phyloP scores from a whole-genome alignment of 192 early-diverging fungal genomes.

The Oehlia diaphana region DNA sequence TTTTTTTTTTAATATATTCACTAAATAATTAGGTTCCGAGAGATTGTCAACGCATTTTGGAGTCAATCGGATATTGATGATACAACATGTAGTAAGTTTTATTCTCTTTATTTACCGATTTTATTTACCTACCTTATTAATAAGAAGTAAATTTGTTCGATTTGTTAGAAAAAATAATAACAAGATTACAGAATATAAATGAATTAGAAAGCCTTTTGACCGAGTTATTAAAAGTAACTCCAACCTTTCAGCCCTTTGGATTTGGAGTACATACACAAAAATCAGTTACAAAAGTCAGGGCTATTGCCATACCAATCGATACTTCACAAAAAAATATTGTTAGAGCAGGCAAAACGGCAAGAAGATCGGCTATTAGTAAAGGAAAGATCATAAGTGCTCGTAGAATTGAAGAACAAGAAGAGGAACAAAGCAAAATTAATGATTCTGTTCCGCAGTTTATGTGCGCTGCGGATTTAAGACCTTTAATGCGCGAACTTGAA shows the following conservation, averaged over 20 bases:
- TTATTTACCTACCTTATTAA: neutral
- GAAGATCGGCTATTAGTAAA: slow-evolving; percentile 22
- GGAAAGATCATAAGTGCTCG: slow-evolving; percentile 14
- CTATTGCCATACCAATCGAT: neutral
- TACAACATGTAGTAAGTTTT: neutral
- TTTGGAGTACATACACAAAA: slow-evolving; percentile 29
- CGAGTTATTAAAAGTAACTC: slow-evolving; percentile 34
- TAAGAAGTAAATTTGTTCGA: neutral
- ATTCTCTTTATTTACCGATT: neutral
- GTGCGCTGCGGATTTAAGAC: slow-evolving; percentile 30
- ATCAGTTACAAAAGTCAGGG: neutral
- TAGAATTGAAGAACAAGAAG: slow-evolving; percentile 9
- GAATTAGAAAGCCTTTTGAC: slow-evolving; percentile 40
- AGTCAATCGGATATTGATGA: neutral
- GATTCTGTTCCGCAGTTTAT: neutral
- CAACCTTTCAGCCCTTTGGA: slow-evolving; percentile 46
- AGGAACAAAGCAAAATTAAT: neutral
- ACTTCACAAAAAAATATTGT: slow-evolving; percentile 6
- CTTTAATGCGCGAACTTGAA: slow-evolving; percentile 36
- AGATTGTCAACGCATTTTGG: slow-evolving; percentile 65
- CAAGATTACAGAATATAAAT: slow-evolving; percentile 43
- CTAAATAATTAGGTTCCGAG: slow-evolving; percentile 60
- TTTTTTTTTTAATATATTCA: neutral
- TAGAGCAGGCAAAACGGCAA: neutral
- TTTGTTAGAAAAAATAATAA: slow-evolving; percentile 35